phyloP scores from a whole-genome alignment of 306 rosid species.

The Pueraria montana region DNA sequence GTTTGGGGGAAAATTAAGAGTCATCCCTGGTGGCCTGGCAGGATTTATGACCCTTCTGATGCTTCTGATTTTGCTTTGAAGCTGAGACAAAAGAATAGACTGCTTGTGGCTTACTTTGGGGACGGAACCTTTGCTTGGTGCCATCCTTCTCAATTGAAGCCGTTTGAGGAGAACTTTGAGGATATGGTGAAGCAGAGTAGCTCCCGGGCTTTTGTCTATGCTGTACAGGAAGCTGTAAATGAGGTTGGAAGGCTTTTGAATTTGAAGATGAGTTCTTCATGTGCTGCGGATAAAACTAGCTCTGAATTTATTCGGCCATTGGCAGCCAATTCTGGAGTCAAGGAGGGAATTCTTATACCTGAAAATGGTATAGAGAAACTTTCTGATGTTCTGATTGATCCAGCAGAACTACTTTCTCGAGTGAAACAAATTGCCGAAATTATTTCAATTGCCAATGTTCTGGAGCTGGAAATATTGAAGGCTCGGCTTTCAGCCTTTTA shows the following conservation, averaged over 20 bases:
- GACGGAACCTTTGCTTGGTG: constrained; percentile 90
- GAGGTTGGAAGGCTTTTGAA: constrained; percentile 70
- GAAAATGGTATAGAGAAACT: constrained; percentile 60
- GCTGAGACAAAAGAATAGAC: constrained; percentile 55
- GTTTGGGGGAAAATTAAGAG: constrained; percentile 86
- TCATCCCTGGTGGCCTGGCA: constrained; percentile 91
- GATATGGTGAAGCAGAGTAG: constrained; percentile 73
- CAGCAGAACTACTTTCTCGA: constrained; percentile 62
- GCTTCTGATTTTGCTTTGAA: constrained; percentile 72
- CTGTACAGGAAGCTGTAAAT: constrained; percentile 66
- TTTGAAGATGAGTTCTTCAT: constrained; percentile 57
- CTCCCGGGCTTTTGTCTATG: constrained; percentile 65
- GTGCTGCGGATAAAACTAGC: constrained; percentile 33
- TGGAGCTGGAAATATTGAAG: constrained; percentile 62
- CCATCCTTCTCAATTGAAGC: constrained; percentile 74
- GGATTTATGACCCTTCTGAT: constrained; percentile 66
- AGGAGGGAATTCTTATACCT: constrained; percentile 65
- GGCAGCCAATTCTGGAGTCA: constrained; percentile 71
- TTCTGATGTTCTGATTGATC: constrained; percentile 47
- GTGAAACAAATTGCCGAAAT: constrained; percentile 58
- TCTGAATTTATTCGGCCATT: constrained; percentile 41
- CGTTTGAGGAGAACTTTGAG: constrained; percentile 64
- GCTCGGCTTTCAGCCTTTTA: constrained; percentile 65
- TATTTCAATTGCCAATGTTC: constrained; percentile 44
- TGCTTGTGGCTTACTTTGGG: constrained; percentile 81